A percentile compares a stretch with the other conserved stretches of the same genome.
Evolutionary conservation across 352 stramenopile species (phyloP).

Genomic region (Pythium pyrilobum): DNA sequence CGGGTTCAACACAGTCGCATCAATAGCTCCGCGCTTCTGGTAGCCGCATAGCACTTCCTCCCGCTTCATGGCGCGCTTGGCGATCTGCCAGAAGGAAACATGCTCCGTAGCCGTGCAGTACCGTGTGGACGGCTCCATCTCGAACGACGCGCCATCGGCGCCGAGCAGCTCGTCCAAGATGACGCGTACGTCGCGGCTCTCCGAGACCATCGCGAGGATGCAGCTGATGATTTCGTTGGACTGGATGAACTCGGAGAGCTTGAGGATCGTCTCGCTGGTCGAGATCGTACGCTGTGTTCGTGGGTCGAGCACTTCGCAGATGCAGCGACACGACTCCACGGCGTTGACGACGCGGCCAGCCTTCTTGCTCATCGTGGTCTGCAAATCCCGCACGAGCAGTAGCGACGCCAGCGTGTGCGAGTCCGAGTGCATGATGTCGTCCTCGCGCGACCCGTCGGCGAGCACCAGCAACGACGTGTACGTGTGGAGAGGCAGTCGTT

Average conservation of each 20-base stretch:
- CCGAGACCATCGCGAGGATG: conserved; percentile 85
- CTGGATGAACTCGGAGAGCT: conserved; percentile 83
- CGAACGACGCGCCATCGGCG: not conserved
- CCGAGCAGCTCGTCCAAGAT: conserved; percentile 57
- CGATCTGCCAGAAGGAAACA: not conserved
- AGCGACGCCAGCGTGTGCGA: conserved; percentile 81
- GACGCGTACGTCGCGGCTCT: conserved; percentile 78
- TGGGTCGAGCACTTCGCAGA: conserved; percentile 84
- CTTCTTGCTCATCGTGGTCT: conserved; percentile 18
- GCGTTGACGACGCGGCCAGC: conserved; percentile 8
- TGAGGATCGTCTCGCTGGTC: conserved; percentile 62
- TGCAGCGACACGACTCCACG: conserved; percentile 53
- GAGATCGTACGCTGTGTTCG: conserved; percentile 80
- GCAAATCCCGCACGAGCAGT: conserved; percentile 80
- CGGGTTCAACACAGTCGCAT: conserved; percentile 72
- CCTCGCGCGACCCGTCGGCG: conserved; percentile 58
- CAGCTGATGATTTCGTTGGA: conserved; percentile 85
- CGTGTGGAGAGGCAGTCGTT: conserved; percentile 44
- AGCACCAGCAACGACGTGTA: conserved; percentile 87
- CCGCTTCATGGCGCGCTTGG: conserved; percentile 7
- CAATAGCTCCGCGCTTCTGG: conserved; percentile 37
- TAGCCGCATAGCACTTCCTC: conserved; percentile 79
- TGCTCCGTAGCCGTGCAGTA: not conserved
- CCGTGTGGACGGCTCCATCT: not conserved
- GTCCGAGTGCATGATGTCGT: conserved; percentile 82